Conservation (phyloP, 768 basidiomycete genomes). For the Amanita pseudoporphyria region DNA sequence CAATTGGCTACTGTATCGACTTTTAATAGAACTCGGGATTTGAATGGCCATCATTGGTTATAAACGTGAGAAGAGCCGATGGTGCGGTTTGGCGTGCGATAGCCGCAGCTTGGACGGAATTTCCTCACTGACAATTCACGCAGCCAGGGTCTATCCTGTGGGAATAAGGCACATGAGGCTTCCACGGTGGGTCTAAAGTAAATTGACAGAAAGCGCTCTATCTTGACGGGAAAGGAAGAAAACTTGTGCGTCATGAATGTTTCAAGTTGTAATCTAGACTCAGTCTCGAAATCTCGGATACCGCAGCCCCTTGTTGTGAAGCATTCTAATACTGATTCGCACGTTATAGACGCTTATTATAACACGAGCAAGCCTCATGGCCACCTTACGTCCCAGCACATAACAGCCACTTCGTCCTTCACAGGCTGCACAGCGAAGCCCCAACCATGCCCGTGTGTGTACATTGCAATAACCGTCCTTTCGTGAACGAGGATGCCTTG, state of each 20-base stretch:
- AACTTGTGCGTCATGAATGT: background rate
- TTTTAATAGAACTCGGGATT: background rate
- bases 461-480: slow-evolving; percentile 25
- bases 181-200: background rate
- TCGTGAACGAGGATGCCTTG: slow-evolving; percentile 27
- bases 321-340: slow-evolving; percentile 6
- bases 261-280: background rate
- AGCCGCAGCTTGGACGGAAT: background rate
- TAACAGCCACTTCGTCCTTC: slow-evolving; percentile 3
- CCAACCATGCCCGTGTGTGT: slow-evolving; percentile 25
- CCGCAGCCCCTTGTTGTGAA: background rate
- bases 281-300: background rate
- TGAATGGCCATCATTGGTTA: background rate
- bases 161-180: slow-evolving; percentile 2
- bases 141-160: background rate
- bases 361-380: slow-evolving; percentile 9
- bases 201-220: background rate
- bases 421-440: background rate
- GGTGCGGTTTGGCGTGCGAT: background rate
- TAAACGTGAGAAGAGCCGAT: background rate
- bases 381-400: slow-evolving; percentile 5
- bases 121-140: background rate
- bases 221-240: background rate
- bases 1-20: background rate
- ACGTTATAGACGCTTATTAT: slow-evolving; percentile 4